Evolutionary conservation across 148 eudicot species (phyloP), one percentile per base, ranked within the genome.

Genomic region (Arctostaphylos glauca): DNA sequence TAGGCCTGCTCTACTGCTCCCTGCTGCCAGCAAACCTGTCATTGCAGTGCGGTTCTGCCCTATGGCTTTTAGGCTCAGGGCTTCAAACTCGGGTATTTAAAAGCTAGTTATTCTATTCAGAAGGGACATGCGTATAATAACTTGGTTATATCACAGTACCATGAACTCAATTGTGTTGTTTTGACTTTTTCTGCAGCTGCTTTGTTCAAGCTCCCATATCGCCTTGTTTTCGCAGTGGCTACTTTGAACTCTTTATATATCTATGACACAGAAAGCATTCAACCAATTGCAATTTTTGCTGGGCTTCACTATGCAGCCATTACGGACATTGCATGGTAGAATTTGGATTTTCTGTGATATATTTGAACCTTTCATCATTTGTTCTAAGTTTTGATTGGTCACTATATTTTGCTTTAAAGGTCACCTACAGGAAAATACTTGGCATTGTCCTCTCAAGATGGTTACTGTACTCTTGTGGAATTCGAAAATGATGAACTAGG

Each of bases 291-390:
- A 77, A 83, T 97, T 72, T 84, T 91, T 79, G 98, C 99, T 79
- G 98, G 99, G 81, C 91, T 97, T 74, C 99, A 97, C 86, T 97
- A 97, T 90, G 97, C 99, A 68, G 96, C 99, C 62, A 87, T 97
- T 78, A 92, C 99, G 62, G 99, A 97, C 85, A 91, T 97, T 25
- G 90, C 96, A 77, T 97, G 99, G 99, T 97, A 91, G 31, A 3
- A 19, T 59, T 80, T 1, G 9, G 13, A 78, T 44, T 21, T 13
- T 52, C 25, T 13, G 19, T 46, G 10, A 25, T 44, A 76, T 48
- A 19, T 41, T 80, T 81, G 6, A 54, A 48, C 38, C 77, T 81
- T 62, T 5, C 70, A 58, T 16, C 44, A 68, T 58, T 53, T n/a
- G 5, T n/a, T 38, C 6, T 38, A 15, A 64, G 3, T 68, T 47